phyloP scores from a whole-genome alignment of 179 eudicot species.

The Pouteria campechiana region DNA sequence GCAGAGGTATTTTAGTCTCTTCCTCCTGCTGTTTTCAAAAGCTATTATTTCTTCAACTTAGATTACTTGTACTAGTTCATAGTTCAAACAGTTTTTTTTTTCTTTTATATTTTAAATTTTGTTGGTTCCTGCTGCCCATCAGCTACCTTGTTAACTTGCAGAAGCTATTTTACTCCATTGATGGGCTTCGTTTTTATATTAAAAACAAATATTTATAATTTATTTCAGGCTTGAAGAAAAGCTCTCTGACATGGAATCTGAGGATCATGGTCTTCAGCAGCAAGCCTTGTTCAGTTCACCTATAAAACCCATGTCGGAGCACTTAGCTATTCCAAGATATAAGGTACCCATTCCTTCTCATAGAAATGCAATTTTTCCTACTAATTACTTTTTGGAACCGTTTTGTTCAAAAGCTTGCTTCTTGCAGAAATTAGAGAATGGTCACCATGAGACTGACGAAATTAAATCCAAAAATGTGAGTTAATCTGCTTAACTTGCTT shows the following conservation, averaged over 20 bases:
- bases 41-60: too few species aligned
- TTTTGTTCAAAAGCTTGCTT: background rate
- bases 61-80: too few species aligned
- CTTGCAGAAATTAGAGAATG: slow-evolving; percentile 61
- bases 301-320: slow-evolving; percentile 24
- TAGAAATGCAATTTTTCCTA: background rate
- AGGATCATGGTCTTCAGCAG: slow-evolving; percentile 59
- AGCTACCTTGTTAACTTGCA: too few species aligned
- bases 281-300: slow-evolving; percentile 39
- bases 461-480: slow-evolving; percentile 25
- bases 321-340: slow-evolving; percentile 23
- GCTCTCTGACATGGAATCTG: slow-evolving; percentile 62
- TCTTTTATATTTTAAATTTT: too few species aligned
- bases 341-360: slow-evolving; percentile 24
- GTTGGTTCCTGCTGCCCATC: too few species aligned
- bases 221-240: slow-evolving; percentile 65
- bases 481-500: too few species aligned
- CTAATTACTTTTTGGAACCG: background rate
- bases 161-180: too few species aligned
- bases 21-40: too few species aligned
- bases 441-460: slow-evolving; percentile 42
- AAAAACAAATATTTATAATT: too few species aligned
- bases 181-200: too few species aligned
- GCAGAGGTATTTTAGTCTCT: slow-evolving; percentile 58
- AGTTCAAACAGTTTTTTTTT: too few species aligned